Conservation (phyloP, 352 stramenopile species). For the Phytophthora quininea region DNA sequence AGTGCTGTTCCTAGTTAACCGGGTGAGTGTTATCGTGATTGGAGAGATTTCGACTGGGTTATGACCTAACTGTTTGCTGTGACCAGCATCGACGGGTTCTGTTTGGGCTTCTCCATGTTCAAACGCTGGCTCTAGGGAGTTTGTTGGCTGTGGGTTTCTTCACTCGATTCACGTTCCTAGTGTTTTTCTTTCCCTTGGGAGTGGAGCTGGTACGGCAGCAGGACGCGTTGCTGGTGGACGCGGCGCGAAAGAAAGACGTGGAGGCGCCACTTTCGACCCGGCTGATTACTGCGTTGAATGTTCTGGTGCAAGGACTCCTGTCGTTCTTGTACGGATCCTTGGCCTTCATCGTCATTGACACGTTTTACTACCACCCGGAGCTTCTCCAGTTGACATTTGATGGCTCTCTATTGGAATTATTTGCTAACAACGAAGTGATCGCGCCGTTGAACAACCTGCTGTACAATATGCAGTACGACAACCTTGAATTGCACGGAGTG, state of each 20-base stretch:
- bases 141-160: constrained; percentile 79
- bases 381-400: constrained; percentile 17
- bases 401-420: constrained; percentile 10
- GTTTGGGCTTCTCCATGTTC: constrained; percentile 38
- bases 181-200: constrained; percentile 82
- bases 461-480: constrained; percentile 92
- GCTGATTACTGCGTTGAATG: constrained; percentile 24
- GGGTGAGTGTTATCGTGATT: constrained; percentile 30
- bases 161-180: constrained; percentile 81
- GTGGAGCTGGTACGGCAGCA: constrained; percentile 68
- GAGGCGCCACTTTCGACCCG: constrained; percentile 23
- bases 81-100: constrained; percentile 49
- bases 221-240: constrained; percentile 41
- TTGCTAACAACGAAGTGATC: constrained; percentile 44
- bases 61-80: constrained; percentile 1
- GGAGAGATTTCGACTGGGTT: background rate
- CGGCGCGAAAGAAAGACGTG: constrained; percentile 37
- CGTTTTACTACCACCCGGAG: constrained; percentile 58
- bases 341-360: constrained; percentile 57
- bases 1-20: constrained; percentile 53
- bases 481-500: constrained; percentile 91
- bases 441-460: constrained; percentile 88
- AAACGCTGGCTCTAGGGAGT: constrained; percentile 65
- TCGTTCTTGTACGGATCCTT: constrained; percentile 45
- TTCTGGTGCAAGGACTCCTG: constrained; percentile 51